Percentiles rank a stretch among this genome's conserved stretches.
Evolutionary conservation across 2,329 filamentous ascomycete genomes (phyloP).

Genomic region (Dryadomyces sulphureus): DNA sequence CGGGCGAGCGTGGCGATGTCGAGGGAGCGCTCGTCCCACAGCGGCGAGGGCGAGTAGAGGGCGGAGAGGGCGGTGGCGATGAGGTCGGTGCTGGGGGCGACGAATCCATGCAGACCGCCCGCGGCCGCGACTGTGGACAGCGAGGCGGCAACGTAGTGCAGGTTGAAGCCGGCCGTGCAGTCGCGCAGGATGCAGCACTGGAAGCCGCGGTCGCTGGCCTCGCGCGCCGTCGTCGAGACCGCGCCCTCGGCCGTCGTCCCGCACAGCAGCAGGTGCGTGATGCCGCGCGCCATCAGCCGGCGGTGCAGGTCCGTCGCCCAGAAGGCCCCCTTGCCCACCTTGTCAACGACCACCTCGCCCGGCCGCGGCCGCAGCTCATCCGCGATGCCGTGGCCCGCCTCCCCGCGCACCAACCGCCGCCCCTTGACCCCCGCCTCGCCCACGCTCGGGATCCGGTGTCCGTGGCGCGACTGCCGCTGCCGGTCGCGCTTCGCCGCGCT

Average conservation of each 20-base stretch:
- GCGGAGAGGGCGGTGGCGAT: constrained; percentile 10
- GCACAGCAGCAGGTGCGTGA: constrained; percentile 42
- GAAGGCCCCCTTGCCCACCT: constrained; percentile 43
- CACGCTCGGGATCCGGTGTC: constrained; percentile 25
- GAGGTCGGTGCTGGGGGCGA: constrained; percentile 25
- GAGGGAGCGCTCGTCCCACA: constrained; percentile 2
- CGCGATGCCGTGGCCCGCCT: constrained; percentile 39
- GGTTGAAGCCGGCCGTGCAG: constrained; percentile 32
- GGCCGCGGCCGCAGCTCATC: constrained; percentile 35
- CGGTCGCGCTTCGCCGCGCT: constrained; percentile 33
- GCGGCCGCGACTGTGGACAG: constrained; percentile 35
- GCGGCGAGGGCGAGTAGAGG: constrained; percentile 5
- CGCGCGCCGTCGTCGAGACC: constrained; percentile 38
- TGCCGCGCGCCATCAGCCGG: constrained; percentile 34
- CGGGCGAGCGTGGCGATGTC: constrained; percentile 5
- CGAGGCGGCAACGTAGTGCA: constrained; percentile 27
- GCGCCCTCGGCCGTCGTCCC: constrained; percentile 45
- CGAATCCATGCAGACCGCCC: constrained; percentile 36
- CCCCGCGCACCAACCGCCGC: constrained; percentile 34
- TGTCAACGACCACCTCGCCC: constrained; percentile 40
- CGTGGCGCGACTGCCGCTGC: constrained; percentile 28
- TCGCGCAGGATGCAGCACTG: constrained; percentile 33
- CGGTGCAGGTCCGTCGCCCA: constrained; percentile 41
- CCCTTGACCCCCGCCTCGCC: constrained; percentile 38
- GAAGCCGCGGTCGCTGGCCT: constrained; percentile 31